Evolutionary conservation across 495 filamentous ascomycete species (phyloP), one percentile per base, ranked within the genome.

Genomic region (Penicillium herquei): DNA sequence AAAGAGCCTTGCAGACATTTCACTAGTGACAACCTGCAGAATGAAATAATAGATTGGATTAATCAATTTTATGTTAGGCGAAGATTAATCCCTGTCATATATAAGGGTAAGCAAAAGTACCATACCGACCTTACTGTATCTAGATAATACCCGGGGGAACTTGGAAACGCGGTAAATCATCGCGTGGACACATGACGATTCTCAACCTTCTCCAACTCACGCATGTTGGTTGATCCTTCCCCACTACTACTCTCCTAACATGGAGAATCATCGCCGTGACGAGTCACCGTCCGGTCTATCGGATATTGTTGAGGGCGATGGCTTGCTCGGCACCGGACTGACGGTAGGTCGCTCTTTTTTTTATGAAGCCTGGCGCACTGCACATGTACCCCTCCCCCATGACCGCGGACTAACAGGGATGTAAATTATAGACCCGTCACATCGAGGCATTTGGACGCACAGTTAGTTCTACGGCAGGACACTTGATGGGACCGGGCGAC

Each of bases 361-460:
- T 48, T 44, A 44, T 49, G 13, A 13, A 48, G 42, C 44, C 40
- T 49, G 51, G 49, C 42, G 43, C 52, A 11, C 26, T 11, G 14
- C 16, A 37, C n/a, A 33, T 39, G 17, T 49, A 26, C 35, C 51
- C 39, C 50, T 52, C 49, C 32, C 14, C n/a, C 26, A 52, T 13
- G 5, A 30, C 16, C 37, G 43, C 52, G 32, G 18, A 51, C 56
- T 56, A 17, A 40, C 16, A 35, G 34, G 21, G 12, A 54, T 50
- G 7, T 47, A 32, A 26, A 41, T 30, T 58, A 59, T 68, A 98
- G 93, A 83, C 90, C 42, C 86, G 90, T 64, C 89, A 92, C 59
- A 75, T 99, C 57, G 91, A 96, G 73, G 90, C 92, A 37, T 96
- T 99, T 73, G 84, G 90, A 49, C 84, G 92, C 62, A 99, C 96